These are phyloP conservation scores for Globisporangium echinulatum DNA, from an alignment of 352 stramenopile genomes.

Conservation along the genomic window DNA sequence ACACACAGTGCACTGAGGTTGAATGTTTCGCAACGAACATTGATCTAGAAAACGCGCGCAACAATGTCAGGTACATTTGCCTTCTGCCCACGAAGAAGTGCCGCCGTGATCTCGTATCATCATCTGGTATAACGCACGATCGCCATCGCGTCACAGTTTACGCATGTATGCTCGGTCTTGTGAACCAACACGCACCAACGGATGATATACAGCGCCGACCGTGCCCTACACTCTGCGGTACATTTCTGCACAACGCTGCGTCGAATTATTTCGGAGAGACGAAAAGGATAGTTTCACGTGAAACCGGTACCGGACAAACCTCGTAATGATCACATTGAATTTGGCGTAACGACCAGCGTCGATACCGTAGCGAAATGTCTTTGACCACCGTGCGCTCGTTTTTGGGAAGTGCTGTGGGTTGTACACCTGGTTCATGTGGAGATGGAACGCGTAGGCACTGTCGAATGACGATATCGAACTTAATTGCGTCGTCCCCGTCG, in stretches of 20 bases:
- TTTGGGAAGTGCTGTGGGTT: background rate
- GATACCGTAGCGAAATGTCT: background rate
- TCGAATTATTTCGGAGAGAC: background rate
- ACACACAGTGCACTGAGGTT: constrained; percentile 8
- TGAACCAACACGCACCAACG: too few species aligned
- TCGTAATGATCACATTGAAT: background rate
- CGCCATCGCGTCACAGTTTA: too few species aligned
- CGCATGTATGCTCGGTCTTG: too few species aligned
- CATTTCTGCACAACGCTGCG: background rate
- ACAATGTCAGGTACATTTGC: background rate
- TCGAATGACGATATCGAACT: background rate
- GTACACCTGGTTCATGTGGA: background rate
- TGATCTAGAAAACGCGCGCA: background rate
- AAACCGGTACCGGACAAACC: background rate
- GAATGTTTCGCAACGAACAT: constrained; percentile 7
- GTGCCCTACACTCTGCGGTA: background rate
- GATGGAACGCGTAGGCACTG: background rate
- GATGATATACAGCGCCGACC: too few species aligned
- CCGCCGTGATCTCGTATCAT: background rate
- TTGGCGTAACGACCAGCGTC: background rate
- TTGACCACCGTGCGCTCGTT: background rate
- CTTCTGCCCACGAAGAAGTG: too few species aligned
- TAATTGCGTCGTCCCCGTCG: background rate
- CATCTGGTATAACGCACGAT: too few species aligned
- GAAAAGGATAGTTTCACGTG: background rate